Percentiles rank a stretch among this genome's conserved stretches.
Conservation (phyloP, 345 rosid species). For the Draba incana region DNA sequence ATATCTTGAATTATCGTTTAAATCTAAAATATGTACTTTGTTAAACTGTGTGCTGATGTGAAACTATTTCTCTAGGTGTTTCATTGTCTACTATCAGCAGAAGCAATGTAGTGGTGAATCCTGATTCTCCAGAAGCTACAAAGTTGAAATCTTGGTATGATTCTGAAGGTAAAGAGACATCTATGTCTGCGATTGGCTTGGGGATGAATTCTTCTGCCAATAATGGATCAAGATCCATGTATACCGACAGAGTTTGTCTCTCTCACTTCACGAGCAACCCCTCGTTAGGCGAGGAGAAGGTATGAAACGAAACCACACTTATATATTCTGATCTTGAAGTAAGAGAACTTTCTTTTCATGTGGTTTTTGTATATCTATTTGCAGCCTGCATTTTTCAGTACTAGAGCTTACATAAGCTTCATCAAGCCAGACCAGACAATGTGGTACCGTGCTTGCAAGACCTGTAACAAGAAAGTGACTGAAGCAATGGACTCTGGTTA, state of each 20-base stretch:
- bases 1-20: neutral
- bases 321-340: neutral
- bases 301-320: slow-evolving; percentile 20
- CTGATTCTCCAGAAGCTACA: slow-evolving; percentile 71
- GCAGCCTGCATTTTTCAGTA: slow-evolving; percentile 82
- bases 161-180: slow-evolving; percentile 75
- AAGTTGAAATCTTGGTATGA: slow-evolving; percentile 83
- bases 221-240: slow-evolving; percentile 70
- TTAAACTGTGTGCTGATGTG: neutral
- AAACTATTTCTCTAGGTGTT: slow-evolving; percentile 54
- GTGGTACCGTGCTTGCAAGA: slow-evolving; percentile 98
- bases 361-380: slow-evolving; percentile 25
- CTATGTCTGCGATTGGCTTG: slow-evolving; percentile 74
- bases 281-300: slow-evolving; percentile 84
- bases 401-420: slow-evolving; percentile 69
- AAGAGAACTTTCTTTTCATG: slow-evolving; percentile 9
- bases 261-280: slow-evolving; percentile 68
- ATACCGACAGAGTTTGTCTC: slow-evolving; percentile 63
- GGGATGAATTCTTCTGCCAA: slow-evolving; percentile 60
- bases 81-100: slow-evolving; percentile 72
- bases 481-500: slow-evolving; percentile 85
- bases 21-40: neutral
- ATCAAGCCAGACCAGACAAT: slow-evolving; percentile 88
- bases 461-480: slow-evolving; percentile 92
- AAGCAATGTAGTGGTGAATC: slow-evolving; percentile 68